phyloP scores from a whole-genome alignment of 2,329 filamentous ascomycete genomes.

The Cladobotryum mycophilum region DNA sequence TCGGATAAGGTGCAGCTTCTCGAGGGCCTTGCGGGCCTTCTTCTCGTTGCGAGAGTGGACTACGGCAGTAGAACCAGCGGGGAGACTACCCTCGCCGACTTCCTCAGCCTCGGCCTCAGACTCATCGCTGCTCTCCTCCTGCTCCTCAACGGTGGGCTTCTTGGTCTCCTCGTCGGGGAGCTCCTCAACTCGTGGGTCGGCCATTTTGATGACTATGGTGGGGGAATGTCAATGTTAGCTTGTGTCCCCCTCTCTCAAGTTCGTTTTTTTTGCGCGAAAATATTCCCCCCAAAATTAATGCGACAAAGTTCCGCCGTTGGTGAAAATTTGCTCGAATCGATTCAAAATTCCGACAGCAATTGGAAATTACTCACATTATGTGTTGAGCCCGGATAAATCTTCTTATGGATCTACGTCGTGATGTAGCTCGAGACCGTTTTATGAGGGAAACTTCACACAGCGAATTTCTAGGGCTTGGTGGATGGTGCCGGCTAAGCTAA shows the following conservation, averaged over 20 bases:
- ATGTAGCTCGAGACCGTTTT: conserved; percentile 27
- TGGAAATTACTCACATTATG: conserved; percentile 25
- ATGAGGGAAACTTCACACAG: conserved; percentile 32
- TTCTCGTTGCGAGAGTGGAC: conserved; percentile 99
- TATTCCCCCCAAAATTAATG: conserved; percentile 6
- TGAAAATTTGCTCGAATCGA: not conserved
- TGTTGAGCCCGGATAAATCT: conserved; percentile 29
- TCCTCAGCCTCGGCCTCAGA: conserved; percentile 65
- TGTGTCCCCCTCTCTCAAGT: conserved; percentile 13
- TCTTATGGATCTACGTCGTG: conserved; percentile 26
- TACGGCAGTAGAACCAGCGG: conserved; percentile 80
- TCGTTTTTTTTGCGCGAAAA: conserved; percentile 17
- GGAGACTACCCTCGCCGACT: conserved; percentile 67
- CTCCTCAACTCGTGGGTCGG: conserved; percentile 97
- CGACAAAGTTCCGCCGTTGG: not conserved
- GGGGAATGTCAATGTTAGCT: conserved; percentile 23
- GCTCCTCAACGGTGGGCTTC: conserved; percentile 72
- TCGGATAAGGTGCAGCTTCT: conserved; percentile 95
- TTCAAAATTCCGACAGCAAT: not conserved
- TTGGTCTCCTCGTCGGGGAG: conserved; percentile 84
- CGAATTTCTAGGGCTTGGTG: conserved; percentile 43
- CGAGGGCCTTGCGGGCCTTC: conserved; percentile 99
- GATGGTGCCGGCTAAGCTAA: conserved; percentile 29
- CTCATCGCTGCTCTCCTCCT: conserved; percentile 66
- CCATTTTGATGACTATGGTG: conserved; percentile 60